phyloP scores from a whole-genome alignment of 352 stramenopile genomes.

The Elongisporangium undulatum region DNA sequence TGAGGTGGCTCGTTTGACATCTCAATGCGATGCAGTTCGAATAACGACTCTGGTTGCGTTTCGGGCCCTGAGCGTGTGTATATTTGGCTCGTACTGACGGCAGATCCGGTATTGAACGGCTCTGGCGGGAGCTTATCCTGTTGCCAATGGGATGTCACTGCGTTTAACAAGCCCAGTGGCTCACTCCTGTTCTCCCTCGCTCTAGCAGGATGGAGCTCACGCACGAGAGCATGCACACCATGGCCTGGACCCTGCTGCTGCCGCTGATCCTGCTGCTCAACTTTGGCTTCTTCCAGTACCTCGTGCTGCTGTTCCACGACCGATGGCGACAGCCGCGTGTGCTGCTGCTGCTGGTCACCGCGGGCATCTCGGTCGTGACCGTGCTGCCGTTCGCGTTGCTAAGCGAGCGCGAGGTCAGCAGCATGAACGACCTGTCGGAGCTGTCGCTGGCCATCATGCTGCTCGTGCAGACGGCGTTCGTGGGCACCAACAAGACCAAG shows the following conservation, averaged over 20 bases:
- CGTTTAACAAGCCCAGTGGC: background rate
- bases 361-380: constrained; percentile 6
- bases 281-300: constrained; percentile 27
- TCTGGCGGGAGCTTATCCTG: background rate
- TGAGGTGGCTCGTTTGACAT: too few species aligned
- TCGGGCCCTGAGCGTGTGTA: too few species aligned
- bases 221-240: constrained; percentile 3
- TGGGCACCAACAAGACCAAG: constrained; percentile 3
- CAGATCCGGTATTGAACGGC: background rate
- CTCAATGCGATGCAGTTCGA: too few species aligned
- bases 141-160: background rate
- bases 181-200: background rate
- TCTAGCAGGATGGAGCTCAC: background rate
- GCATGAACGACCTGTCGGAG: constrained; percentile 30
- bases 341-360: constrained; percentile 11
- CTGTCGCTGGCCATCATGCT: constrained; percentile 22
- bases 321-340: constrained; percentile 16
- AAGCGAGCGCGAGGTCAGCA: background rate
- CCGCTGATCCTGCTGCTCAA: constrained; percentile 22
- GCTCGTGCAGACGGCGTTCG: constrained; percentile 20
- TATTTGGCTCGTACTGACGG: too few species aligned
- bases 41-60: too few species aligned
- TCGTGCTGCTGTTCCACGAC: constrained; percentile 22
- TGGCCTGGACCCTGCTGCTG: constrained; percentile 10
- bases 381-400: constrained; percentile 18